These are phyloP conservation scores for Raffaelea arxii DNA, from an alignment of 2,329 filamentous ascomycete genomes.

Conservation along the genomic window DNA sequence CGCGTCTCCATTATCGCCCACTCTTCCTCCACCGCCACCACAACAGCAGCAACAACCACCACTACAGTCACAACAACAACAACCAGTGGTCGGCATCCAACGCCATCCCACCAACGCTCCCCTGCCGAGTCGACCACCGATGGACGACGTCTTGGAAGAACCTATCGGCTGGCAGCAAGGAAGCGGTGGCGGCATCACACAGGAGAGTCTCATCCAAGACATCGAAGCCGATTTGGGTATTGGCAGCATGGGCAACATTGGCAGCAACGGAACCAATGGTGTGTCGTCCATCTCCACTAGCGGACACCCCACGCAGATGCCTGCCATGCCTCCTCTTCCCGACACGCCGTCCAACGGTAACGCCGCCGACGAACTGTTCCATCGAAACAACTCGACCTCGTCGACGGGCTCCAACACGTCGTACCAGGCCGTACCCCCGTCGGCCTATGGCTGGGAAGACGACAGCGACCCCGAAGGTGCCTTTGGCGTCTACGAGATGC, in stretches of 20 bases:
- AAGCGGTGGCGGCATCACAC: constrained; percentile 24
- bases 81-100: constrained; percentile 38
- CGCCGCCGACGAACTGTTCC: constrained; percentile 6
- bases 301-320: constrained; percentile 19
- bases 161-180: constrained; percentile 28
- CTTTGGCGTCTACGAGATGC: constrained; percentile 74
- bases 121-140: constrained; percentile 40
- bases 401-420: constrained; percentile 1
- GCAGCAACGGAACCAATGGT: constrained; percentile 36
- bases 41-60: no score
- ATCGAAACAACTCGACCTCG: constrained; percentile 20
- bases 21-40: constrained; percentile 29
- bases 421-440: constrained; percentile 15
- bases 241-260: constrained; percentile 42
- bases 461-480: constrained; percentile 85
- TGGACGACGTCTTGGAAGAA: constrained; percentile 33
- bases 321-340: not conserved
- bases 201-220: constrained; percentile 47
- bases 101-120: constrained; percentile 52
- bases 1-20: constrained; percentile 35
- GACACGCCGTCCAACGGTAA: not conserved
- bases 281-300: constrained; percentile 20
- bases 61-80: no score
- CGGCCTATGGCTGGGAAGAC: constrained; percentile 29
- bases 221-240: constrained; percentile 45